Base-by-base conservation (phyloP, 345 rosid species). In the Cardamine chenopodiifolia region DNA sequence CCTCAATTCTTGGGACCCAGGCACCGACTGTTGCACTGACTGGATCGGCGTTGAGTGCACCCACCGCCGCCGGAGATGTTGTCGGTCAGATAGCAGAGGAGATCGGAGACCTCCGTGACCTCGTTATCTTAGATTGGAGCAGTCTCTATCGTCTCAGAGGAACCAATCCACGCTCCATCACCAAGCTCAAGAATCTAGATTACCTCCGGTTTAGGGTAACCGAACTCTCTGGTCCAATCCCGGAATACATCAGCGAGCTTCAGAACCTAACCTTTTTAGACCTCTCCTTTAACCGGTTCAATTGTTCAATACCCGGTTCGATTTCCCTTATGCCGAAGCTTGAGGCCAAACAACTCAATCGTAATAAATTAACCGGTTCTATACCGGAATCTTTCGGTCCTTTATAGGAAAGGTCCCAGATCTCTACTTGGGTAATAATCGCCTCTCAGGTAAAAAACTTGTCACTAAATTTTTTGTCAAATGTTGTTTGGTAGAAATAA, bases 21-120 rank as follows among this genome's bases (percentile, higher is more conserved):
- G 77, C 39, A 69, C 85, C 7, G 90, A 86, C 62, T 92, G 96
- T 82, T 90, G 96, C 79, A 90, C 26, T 29, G 18, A 71, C 14
- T 90, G 96, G 96, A 78, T 82, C 68, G 78, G 79, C 17, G 85
- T 92, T 12, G 71, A 77, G 9, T 92, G 97, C 67, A 57, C 70
- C 73, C 73, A 84, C 83, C 66, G 80, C 77, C 84, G 78, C 84
- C 11, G 93, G 93, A 6, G 85, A 88, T 60, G 82, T 88, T 2
- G 6, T 34, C 17, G 75, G 75, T 7, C 26, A 71, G 14, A 71
- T 71, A 59, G 66, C 59, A 0, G 75, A 60, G 60, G 68, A 71
- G 48, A 71, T 71, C 12, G 67, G 75, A 2, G 75, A 71, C 45
- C 75, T 71, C 2, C 39, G 28, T 25, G 75, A 71, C 58, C 75